Percentiles rank a stretch among this genome's conserved stretches.
Conservation (phyloP, 108 stramenopile species). For the Fistulifera solaris region DNA sequence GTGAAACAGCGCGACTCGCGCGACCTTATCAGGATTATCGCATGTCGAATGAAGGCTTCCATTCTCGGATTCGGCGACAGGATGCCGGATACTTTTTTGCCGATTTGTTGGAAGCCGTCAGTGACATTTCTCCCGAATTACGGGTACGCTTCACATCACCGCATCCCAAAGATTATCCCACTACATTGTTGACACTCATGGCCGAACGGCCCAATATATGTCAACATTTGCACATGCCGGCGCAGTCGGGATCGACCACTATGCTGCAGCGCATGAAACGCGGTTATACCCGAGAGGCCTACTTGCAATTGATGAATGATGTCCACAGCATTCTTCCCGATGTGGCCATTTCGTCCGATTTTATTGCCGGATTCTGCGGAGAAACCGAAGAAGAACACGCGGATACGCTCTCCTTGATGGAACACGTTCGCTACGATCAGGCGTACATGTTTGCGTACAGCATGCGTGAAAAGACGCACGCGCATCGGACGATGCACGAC, state of each 20-base stretch:
- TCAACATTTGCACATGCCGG: conserved; percentile 91
- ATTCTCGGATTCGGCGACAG: conserved; percentile 56
- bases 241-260: conserved; percentile 86
- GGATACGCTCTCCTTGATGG: conserved; percentile 85
- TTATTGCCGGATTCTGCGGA: conserved; percentile 96
- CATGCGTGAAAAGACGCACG: conserved; percentile 91
- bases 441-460: conserved; percentile 98
- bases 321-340: conserved; percentile 74
- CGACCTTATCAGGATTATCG: conserved; percentile 35
- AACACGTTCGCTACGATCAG: conserved; percentile 84
- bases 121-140: conserved; percentile 81
- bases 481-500: conserved; percentile 85
- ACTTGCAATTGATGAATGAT: conserved; percentile 73
- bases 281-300: conserved; percentile 93
- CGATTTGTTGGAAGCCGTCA: conserved; percentile 84
- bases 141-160: conserved; percentile 96
- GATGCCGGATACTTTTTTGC: conserved; percentile 88
- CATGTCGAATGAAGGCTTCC: conserved; percentile 81
- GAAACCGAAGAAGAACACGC: conserved; percentile 94
- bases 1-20: conserved; percentile 27
- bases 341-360: conserved; percentile 90
- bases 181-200: conserved; percentile 77
- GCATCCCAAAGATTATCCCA: conserved; percentile 98
- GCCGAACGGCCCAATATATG: conserved; percentile 90
- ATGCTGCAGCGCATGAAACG: conserved; percentile 91